Conservation (phyloP, 345 rosid species). For the Xanthoceras sorbifolium region DNA sequence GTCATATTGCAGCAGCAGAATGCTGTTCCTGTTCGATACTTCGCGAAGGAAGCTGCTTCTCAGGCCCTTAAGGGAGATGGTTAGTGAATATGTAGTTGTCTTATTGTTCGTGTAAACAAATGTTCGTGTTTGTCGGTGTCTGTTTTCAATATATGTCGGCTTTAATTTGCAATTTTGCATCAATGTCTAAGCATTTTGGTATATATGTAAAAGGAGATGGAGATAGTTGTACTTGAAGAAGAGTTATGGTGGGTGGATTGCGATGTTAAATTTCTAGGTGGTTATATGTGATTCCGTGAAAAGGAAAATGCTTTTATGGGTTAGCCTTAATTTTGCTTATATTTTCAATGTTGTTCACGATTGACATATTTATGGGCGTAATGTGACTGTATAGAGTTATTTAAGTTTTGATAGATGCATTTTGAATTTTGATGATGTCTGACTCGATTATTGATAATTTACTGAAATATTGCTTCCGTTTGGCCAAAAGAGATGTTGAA, state of each 20-base stretch:
- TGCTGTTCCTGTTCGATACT: constrained; percentile 63
- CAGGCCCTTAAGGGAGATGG: constrained; percentile 81
- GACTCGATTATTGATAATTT: neutral
- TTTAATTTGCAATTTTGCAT: neutral
- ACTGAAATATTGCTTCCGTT: constrained; percentile 19
- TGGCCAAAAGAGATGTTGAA: constrained; percentile 78
- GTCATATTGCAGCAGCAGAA: constrained; percentile 51
- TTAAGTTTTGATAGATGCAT: neutral
- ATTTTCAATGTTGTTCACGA: neutral
- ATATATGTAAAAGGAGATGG: neutral
- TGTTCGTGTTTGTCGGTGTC: neutral
- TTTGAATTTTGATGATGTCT: neutral
- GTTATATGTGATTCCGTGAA: neutral
- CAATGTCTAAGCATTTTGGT: neutral
- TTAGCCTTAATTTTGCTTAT: neutral
- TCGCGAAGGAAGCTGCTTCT: constrained; percentile 75
- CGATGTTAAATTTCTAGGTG: neutral
- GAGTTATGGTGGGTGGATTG: neutral
- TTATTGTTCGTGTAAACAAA: neutral
- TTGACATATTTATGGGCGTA: neutral
- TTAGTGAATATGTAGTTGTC: constrained; percentile 32
- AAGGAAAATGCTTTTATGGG: neutral
- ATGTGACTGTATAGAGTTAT: neutral
- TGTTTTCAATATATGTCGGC: no score
- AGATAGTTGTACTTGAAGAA: neutral